Base-by-base conservation (phyloP, 2,329 filamentous ascomycete species). In the Botrytis pseudocinerea region DNA sequence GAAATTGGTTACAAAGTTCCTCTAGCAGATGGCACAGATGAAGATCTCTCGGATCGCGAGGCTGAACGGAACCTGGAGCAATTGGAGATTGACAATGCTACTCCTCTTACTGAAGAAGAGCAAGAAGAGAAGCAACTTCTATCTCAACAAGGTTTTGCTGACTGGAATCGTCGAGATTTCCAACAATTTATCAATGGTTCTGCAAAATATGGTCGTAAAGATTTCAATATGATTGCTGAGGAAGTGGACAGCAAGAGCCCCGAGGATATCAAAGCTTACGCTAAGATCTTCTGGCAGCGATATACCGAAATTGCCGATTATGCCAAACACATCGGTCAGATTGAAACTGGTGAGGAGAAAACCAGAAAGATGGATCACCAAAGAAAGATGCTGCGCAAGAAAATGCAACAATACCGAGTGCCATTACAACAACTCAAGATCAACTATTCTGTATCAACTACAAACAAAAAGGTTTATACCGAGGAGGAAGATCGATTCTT, bases 401-500 rank as follows among this genome's bases (percentile, higher is more conserved):
- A 99, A 88, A 93, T 99, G 88, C 89, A 91, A 78, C 93, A 96
- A 86, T 98, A 97, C 82, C 92, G 96, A n/a, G 95, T 98, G 68
- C 97, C 96, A 38, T 87, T 99, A 25, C 96, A 99, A 82, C 96
- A 99, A 83, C 90, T 99, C 80, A 97, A 97, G 86, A 94, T 99
- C 85, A 98, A 97, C 84, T 99, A 99, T 83, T 97, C 95, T 0
- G 96, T 99, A 42, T 97, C 94, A 10, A 99, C 96, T 2, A 99
- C 97, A 16, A 99, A 99, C 88, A 99, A 99, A 86, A 99, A 99
- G 85, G 95, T 99, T 1, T 99, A 99, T 82, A 98, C 95, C 0
- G 97, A 99, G 81, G 96, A 99, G 81, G 96, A 99, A 82, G 96
- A 99, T 81, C 90, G 96, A 5, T 99, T 99, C 84, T 84, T 99